Evolutionary conservation across 768 basidiomycete genomes (phyloP), one percentile per base, ranked within the genome.

Genomic region (Mycena olivaceomarginata): DNA sequence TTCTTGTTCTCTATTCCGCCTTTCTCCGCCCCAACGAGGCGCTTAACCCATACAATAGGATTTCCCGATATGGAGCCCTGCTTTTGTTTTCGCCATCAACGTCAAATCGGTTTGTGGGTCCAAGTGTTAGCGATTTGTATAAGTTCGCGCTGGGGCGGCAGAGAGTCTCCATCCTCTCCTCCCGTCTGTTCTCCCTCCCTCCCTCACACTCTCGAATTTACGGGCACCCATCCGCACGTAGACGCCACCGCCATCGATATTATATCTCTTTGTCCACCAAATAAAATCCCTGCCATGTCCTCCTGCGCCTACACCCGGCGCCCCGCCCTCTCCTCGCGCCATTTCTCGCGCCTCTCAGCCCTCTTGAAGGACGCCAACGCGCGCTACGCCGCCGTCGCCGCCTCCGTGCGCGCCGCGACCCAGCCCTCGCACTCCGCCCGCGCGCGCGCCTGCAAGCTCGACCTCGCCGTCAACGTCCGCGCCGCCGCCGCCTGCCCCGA

Each of bases 401-500:
- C 82, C 43, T 80, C 82, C 51, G 81, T 85, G 37, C 90, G 91
- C 65, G 78, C 77, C 31, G 74, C 83, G 4, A 82, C 84, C 7
- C 82, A 64, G 11, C 87, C 85, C 18, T 89, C 89, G 0, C 78
- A 86, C 75, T 90, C 90, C 79, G 92, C 92, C 12, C 89, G 87
- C 70, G 86, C 81, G n/a, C 89, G 85, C 37, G 92, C 92, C 5
- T 79, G 75, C 15, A 74, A 75, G 16, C 86, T 89, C n/a, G 86
- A 88, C 40, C 89, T 93, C 45, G 78, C 74, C 8, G 83, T 93
- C 64, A 85, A 90, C 82, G 86, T 89, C 37, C 77, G 81, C 18
- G 84, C 81, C 37, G 91, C 92, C 1, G 82, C 84, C 51, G 80
- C 81, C 20, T 89, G 89, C 69, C 86, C 89, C 6, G 84, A 83